Base-by-base conservation (phyloP, 2,329 filamentous ascomycete species). In the Colletotrichum echinochloae region DNA sequence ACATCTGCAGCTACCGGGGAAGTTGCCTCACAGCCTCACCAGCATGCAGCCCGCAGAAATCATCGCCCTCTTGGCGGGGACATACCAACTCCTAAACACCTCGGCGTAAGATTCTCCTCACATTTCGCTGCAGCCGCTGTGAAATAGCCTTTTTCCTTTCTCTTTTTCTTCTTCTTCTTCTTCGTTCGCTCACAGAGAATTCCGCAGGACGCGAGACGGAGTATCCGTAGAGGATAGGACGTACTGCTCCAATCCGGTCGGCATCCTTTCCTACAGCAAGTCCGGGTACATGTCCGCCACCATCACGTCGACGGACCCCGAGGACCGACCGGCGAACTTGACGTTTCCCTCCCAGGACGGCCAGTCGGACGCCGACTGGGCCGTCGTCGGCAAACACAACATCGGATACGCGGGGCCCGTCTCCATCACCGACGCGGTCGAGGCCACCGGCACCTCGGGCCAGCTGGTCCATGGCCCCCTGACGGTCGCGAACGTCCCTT, bases 381-480 rank as follows among this genome's bases (percentile, higher is more conserved):
- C 77, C 4, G 65, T 71, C 20, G 72, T 78, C 30, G 76, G 76
- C 44, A 75, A 71, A 41, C 74, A 77, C 69, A 74, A 73, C 14
- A 65, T 76, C 51, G 65, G 74, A 23, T 79, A 79, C 52, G 73
- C 76, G 0, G 77, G 76, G 20, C 74, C 74, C 16, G 71, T 74
- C 20, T 64, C 70, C 35, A 65, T 79, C 57, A 75, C 71, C 66
- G 70, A 75, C 37, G 73, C 74, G 5, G 71, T 75, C 23, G 73
- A 73, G 11, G 72, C 71, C 16, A 73, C 60, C 7, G 35, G 33
- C 0, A 68, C 62, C 5, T 52, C 74, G 2, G 77, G 77, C 18
- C 74, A 75, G 60, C 71, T 79, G 37, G 72, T 75, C 16, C 77
- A 79, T 61, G 77, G 77, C 0, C 77, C 77, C 4, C 70, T 75